Evolutionary conservation across 441 rosid species (phyloP), one percentile per base, ranked within the genome.

Genomic region (Erodium moschatum): DNA sequence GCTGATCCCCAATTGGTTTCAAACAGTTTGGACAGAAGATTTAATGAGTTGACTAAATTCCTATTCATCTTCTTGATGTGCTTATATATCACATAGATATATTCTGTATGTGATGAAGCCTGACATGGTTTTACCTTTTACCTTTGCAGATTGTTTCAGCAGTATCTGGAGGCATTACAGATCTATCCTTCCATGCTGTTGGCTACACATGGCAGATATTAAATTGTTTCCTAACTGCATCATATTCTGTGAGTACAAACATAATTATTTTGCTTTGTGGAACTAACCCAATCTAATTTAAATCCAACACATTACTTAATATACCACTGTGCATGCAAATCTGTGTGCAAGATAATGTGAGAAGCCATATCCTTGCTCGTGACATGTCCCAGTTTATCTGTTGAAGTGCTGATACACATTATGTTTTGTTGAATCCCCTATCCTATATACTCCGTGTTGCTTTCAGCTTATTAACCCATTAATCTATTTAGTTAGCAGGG

Each of bases 121-220:
- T 64, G 46, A 44, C 56, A 31, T 31, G 52, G 9, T 48, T 79
- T 72, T 73, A n/a, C 33, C 31, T 60, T 77, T 67, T 13, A 64
- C 65, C 64, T 65, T 18, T 79, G 75, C 91, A 94, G 99, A 88
- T 94, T 3, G 78, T 94, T 75, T 94, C 99, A 64, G 99, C 99
- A 64, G 84, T 94, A 68, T 94, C 96, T 69, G 99, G 99, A 69
- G 99, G 99, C 74, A 79, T 94, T 58, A 89, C 99, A 0, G 99
- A 94, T 84, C 84, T 91, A 66, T 87, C 94, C 67, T 94, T 94
- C 76, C 82, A 91, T 73, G 90, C 97, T 44, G 67, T 91, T 77
- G 99, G 99, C 72, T 94, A 94, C 74, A 75, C 88, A 56, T 94
- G 99, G 97, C 99, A 94, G 84, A 69, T 94, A 31, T 29, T 87